These are phyloP conservation scores for Rhododendron mucronatum DNA, from an alignment of 148 eudicot genomes.

Conservation along the genomic window DNA sequence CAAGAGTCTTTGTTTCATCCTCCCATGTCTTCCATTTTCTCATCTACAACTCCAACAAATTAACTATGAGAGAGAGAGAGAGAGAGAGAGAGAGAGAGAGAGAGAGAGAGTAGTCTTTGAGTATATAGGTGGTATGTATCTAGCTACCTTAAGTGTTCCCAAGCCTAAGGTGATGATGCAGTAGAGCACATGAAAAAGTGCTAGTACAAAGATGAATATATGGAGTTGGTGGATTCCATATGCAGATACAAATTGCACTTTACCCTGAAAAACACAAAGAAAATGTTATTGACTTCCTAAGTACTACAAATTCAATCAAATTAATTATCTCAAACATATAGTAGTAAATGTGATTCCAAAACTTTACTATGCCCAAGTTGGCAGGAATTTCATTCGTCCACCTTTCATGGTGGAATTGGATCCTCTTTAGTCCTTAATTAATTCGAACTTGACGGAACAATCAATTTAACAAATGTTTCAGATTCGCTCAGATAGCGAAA, in stretches of 20 bases:
- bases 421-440: too few relatives aligned
- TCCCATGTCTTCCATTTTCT: slow-evolving; percentile 50
- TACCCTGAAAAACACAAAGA: slow-evolving; percentile 18
- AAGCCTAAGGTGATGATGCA: neutral
- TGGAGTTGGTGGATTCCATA: neutral
- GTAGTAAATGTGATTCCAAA: too few relatives aligned
- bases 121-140: slow-evolving; percentile 20
- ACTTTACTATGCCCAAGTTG: too few relatives aligned
- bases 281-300: neutral
- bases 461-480: too few relatives aligned
- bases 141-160: neutral
- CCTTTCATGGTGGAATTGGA: too few relatives aligned
- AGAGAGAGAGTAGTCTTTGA: slow-evolving; percentile 11
- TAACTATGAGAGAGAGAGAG: neutral
- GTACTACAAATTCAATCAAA: neutral
- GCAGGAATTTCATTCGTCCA: too few relatives aligned
- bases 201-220: neutral
- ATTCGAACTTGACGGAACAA: too few relatives aligned
- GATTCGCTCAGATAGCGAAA: too few relatives aligned
- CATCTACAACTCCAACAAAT: slow-evolving; percentile 27
- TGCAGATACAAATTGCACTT: slow-evolving; percentile 28
- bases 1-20: slow-evolving; percentile 33
- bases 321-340: too few relatives aligned
- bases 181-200: neutral
- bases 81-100: neutral